Base-by-base conservation (phyloP, 1,284 basidiomycete genomes). In the Rugiboletus extremiorientalis region DNA sequence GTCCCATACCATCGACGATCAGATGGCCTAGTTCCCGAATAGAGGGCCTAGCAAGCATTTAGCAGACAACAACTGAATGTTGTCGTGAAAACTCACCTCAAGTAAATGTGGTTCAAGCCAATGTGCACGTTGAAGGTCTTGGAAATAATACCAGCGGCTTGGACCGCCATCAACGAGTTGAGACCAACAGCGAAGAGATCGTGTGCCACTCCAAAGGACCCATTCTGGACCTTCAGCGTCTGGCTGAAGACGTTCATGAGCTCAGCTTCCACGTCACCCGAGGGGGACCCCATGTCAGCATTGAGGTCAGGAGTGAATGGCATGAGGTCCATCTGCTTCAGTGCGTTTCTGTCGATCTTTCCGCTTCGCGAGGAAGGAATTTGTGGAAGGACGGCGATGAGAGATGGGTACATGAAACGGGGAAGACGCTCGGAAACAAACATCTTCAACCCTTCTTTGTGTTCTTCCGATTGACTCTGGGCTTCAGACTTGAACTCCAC, bases 121-220 rank as follows among this genome's bases (percentile, higher is more conserved):
- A 69, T 65, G 46, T 70, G 68, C 8, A 70, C 66, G n/a, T 31
- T 56, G 46, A 69, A 72, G 9, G 66, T 70, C 61, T 68, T 71
- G 31, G 69, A 67, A 30, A 69, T 56, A 20, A 65, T 8, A 43
- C 68, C 69, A 40, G 68, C 69, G 2, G 64, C 69, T 53, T 71
- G 68, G 28, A 69, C 70, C 11, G 68, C 64, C 68, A 70, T 71
- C 45, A 68, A 42, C 25, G 70, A 67, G 55, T 70, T 71, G 58
- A 69, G 48, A 22, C 68, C 68, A 16, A 69, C 54, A 22, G 68
- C 60, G 34, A 71, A 69, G n/a, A 69, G 54, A 49, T 69, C 70
- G 23, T 67, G 70, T 15, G 57, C 56, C 28, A 64, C 66, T 14
- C 68, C 68, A 27, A 71, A 71, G n/a, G 49, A 48, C 36, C 61